Base-by-base conservation (phyloP, 352 stramenopile genomes). In the Globisporangium polare region DNA sequence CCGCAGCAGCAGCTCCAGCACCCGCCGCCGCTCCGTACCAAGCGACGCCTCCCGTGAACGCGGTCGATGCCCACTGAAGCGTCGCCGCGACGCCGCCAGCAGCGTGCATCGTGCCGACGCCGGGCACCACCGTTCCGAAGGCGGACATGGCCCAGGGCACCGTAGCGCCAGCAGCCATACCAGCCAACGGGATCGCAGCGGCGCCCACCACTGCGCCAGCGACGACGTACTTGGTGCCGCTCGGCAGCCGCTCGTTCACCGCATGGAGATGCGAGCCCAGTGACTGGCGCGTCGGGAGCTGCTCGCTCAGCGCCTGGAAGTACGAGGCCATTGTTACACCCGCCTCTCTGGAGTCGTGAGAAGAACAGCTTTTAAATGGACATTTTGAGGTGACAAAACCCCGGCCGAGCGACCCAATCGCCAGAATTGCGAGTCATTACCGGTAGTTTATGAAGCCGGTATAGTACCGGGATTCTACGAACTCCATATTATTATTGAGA, bases 131-230 rank as follows among this genome's bases (percentile, higher is more conserved):
- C 10, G 22, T 50, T 7, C 37, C 37, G 41, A 50, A 59, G 22
- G 35, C 26, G 31, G 24, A 58, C 58, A 49, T 63, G 13, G 29
- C 39, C 29, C 26, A 45, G n/a, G 56, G 42, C 27, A 54, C 29
- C 18, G 27, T n/a, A 2, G 53, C 20, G 1, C 4, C 17, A 6
- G 29, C 22, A 13, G 37, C 9, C 2, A 29, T 8, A 3, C 27
- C 20, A 3, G 7, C 29, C 18, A 12, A 24, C 5, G 22, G 17
- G 7, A 41, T 3, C 2, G 42, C 29, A 20, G 31, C 29, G 13
- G 13, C 33, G 4, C n/a, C 41, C 15, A 13, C 5, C 13, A 10
- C 26, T 15, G 45, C 45, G 12, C 22, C 45, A 13, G 31, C 15
- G 12, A 31, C 33, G 12, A 52, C 10, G 33, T 39, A 39, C 12